Conservation (phyloP, 306 rosid genomes). For the Trifolium fragiferum region DNA sequence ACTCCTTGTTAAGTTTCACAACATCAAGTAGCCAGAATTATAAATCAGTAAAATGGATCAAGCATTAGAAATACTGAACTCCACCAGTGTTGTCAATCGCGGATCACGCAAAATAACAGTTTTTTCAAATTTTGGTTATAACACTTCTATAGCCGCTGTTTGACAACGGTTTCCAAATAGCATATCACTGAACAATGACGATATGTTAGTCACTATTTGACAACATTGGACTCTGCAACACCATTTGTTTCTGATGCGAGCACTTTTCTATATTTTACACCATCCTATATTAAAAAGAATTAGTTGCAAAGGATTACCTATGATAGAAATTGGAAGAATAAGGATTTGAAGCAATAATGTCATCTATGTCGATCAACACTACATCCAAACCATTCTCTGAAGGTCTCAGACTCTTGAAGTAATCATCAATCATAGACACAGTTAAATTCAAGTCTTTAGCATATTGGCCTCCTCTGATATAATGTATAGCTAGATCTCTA, state of each 20-base stretch:
- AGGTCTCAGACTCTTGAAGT: slow-evolving; percentile 50
- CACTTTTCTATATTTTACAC: slow-evolving; percentile 12
- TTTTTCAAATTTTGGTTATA: not conserved
- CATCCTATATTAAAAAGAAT: not conserved
- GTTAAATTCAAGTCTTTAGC: slow-evolving; percentile 67
- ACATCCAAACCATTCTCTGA: slow-evolving; percentile 55
- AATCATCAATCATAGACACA: slow-evolving; percentile 53
- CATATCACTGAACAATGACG: not conserved
- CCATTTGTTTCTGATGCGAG: slow-evolving; percentile 11
- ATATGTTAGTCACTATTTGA: not conserved
- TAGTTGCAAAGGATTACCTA: slow-evolving; percentile 46
- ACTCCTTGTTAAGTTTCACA: slow-evolving; percentile 25
- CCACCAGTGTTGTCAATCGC: not conserved
- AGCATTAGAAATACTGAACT: not conserved
- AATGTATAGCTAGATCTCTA: slow-evolving; percentile 50
- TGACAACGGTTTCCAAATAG: not conserved
- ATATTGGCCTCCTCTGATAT: slow-evolving; percentile 74
- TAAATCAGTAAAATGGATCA: not conserved
- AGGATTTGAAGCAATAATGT: slow-evolving; percentile 50
- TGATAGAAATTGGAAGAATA: slow-evolving; percentile 33
- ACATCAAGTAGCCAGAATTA: not conserved
- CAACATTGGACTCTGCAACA: not conserved
- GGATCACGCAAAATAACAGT: not conserved
- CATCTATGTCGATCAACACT: slow-evolving; percentile 77
- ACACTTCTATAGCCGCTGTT: not conserved